phyloP scores from a whole-genome alignment of 345 rosid genomes.

The Eucalyptus paniculata region DNA sequence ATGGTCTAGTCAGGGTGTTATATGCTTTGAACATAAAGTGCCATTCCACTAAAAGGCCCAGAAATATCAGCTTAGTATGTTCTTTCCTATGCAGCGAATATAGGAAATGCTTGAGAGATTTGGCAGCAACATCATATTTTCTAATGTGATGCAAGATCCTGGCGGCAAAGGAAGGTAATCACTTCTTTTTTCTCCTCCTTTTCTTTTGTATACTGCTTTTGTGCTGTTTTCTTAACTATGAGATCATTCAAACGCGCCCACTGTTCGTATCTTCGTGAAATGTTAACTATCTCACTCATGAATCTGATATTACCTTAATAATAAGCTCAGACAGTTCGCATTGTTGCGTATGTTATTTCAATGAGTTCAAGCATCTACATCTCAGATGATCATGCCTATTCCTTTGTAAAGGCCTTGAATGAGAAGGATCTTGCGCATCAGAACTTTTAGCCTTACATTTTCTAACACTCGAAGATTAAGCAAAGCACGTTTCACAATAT shows the following conservation, averaged over 20 bases:
- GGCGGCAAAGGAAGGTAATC: slow-evolving; percentile 72
- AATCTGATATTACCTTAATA: background rate
- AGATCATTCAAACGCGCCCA: background rate
- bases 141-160: slow-evolving; percentile 70
- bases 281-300: background rate
- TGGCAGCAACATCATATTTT: slow-evolving; percentile 59
- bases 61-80: background rate
- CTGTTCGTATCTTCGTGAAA: background rate
- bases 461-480: background rate
- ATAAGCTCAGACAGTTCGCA: background rate
- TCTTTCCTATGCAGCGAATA: slow-evolving; percentile 17
- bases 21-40: background rate
- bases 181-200: background rate
- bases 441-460: background rate
- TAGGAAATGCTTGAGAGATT: slow-evolving; percentile 38
- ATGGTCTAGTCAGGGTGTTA: background rate
- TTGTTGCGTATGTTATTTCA: background rate
- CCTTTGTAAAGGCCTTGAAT: background rate
- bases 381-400: background rate
- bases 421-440: background rate
- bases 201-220: background rate
- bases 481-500: background rate
- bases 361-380: background rate
- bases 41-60: background rate
- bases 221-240: background rate